These are phyloP conservation scores for Nicotiana tomentosiformis DNA, from an alignment of 257 asterid species.

Conservation along the genomic window DNA sequence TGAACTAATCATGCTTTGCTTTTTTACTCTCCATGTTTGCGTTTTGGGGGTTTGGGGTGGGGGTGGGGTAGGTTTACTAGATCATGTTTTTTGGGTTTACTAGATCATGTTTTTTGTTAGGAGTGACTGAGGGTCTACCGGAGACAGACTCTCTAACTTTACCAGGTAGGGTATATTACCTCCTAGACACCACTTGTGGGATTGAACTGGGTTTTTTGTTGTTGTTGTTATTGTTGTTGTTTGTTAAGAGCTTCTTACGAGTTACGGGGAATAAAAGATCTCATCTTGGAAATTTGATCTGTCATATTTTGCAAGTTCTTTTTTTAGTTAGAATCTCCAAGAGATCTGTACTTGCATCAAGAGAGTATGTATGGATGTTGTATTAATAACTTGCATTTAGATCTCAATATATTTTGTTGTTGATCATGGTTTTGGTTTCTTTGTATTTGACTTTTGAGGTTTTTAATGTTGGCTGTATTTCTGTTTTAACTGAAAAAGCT, in stretches of 20 bases:
- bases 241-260: background rate
- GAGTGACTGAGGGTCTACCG: no score
- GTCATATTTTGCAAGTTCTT: background rate
- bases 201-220: no score
- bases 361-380: background rate
- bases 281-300: background rate
- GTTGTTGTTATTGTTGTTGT: no score
- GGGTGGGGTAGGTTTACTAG: background rate
- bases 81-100: no score
- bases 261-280: background rate
- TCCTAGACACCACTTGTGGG: no score
- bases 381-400: background rate
- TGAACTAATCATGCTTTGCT: background rate
- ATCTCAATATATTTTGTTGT: background rate
- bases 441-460: background rate
- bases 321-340: slow-evolving; percentile 5
- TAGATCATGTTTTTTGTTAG: background rate
- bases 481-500: background rate
- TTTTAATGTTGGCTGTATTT: background rate
- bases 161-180: no score
- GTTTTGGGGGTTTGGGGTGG: background rate
- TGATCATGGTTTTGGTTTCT: background rate
- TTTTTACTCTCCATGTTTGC: background rate
- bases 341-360: background rate
- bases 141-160: no score